These are phyloP conservation scores for Dothidotthia symphoricarpi DNA, from an alignment of 2,329 filamentous ascomycete species.

Conservation along the genomic window DNA sequence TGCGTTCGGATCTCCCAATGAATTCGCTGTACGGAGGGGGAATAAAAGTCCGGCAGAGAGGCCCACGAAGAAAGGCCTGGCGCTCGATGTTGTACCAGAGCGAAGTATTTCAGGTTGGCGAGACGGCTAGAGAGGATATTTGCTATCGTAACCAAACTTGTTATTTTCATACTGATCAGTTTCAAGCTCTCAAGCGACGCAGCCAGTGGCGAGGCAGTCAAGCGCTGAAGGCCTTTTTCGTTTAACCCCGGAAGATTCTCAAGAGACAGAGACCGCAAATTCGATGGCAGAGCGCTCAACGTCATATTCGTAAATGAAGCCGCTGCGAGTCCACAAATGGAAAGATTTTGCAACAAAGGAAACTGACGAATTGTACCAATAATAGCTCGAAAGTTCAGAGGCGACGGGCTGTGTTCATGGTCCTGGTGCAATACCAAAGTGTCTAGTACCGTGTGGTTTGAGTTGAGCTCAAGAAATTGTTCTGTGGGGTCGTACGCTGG, in stretches of 20 bases:
- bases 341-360: conserved; percentile 54
- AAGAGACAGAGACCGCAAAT: conserved; percentile 54
- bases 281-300: conserved; percentile 51
- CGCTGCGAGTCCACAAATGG: conserved; percentile 54
- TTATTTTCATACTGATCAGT: conserved; percentile 56
- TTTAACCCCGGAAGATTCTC: conserved; percentile 57
- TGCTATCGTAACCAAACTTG: conserved; percentile 52
- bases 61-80: conserved; percentile 47
- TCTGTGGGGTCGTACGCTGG: conserved; percentile 52
- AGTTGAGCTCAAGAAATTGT: conserved; percentile 56
- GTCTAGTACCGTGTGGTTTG: conserved; percentile 52
- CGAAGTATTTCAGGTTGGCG: conserved; percentile 49
- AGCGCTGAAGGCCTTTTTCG: conserved; percentile 55
- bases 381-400: conserved; percentile 55
- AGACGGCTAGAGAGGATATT: conserved; percentile 50
- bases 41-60: conserved; percentile 50
- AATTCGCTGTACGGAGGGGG: conserved; percentile 50
- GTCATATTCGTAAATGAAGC: conserved; percentile 57
- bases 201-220: conserved; percentile 49
- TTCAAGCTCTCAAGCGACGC: conserved; percentile 48
- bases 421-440: conserved; percentile 51
- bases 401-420: conserved; percentile 34
- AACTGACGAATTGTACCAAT: conserved; percentile 54
- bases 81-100: conserved; percentile 52
- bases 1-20: conserved; percentile 58